A percentile compares a stretch with the other conserved stretches of the same genome.
phyloP scores from a whole-genome alignment of 805 yeast species.

The Peterozyma xylosa region DNA sequence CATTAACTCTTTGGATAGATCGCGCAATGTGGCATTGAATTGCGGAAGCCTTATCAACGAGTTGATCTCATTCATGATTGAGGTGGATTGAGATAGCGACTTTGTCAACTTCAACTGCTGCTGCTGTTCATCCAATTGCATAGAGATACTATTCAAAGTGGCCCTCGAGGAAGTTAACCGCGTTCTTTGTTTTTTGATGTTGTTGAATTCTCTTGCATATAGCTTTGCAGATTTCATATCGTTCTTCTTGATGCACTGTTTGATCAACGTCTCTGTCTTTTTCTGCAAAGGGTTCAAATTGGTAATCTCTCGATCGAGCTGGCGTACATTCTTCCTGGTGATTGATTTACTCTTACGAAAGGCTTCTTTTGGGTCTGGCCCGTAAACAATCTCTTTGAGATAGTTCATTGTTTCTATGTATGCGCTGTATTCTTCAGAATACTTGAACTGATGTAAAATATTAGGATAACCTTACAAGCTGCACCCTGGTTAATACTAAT shows the following conservation, averaged over 20 bases:
- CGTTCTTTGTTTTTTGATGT: slow-evolving; percentile 64
- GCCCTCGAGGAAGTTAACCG: slow-evolving; percentile 77
- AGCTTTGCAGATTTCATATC: slow-evolving; percentile 69
- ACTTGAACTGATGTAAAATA: too few relatives aligned
- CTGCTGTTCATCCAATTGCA: slow-evolving; percentile 90
- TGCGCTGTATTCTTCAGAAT: too few relatives aligned
- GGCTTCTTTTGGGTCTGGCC: slow-evolving; percentile 86
- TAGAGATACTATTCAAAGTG: slow-evolving; percentile 73
- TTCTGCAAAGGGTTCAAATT: slow-evolving; percentile 51
- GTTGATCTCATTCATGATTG: slow-evolving; percentile 85
- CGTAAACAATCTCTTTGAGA: slow-evolving; percentile 84
- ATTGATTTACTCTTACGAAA: slow-evolving; percentile 6
- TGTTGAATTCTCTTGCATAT: slow-evolving; percentile 77
- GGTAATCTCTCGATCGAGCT: slow-evolving; percentile 70
- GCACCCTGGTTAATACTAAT: too few relatives aligned
- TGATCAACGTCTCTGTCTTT: slow-evolving; percentile 74
- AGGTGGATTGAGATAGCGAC: slow-evolving; percentile 70
- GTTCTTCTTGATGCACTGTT: slow-evolving; percentile 64
- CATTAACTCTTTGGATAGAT: slow-evolving; percentile 78
- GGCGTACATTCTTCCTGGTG: slow-evolving; percentile 68
- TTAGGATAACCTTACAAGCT: too few relatives aligned
- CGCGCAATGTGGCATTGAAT: slow-evolving; percentile 75
- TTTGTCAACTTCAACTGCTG: slow-evolving; percentile 77
- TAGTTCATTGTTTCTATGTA: slow-evolving; percentile 52
- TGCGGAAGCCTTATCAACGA: slow-evolving; percentile 72